Evolutionary conservation across 2,329 filamentous ascomycete genomes (phyloP).

Genomic region (Incumbomyces delicatus): DNA sequence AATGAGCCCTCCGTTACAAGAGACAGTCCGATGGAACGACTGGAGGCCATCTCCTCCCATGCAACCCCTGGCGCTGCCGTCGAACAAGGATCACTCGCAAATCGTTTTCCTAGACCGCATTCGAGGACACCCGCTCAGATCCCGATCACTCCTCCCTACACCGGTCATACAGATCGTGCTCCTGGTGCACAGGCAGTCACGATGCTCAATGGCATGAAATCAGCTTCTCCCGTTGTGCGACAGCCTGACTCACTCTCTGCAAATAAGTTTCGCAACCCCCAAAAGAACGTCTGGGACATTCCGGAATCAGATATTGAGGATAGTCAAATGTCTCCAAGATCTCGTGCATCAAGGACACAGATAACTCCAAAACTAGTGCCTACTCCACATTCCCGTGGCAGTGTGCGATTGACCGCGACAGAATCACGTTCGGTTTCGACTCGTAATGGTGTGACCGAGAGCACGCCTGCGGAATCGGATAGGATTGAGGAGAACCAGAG

Average conservation of each 20-base stretch:
- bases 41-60: background rate
- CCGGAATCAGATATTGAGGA: slow-evolving; percentile 21
- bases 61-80: background rate
- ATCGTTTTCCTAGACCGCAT: background rate
- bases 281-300: slow-evolving; percentile 11
- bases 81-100: background rate
- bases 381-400: slow-evolving; percentile 7
- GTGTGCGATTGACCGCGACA: slow-evolving; percentile 5
- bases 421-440: background rate
- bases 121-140: background rate
- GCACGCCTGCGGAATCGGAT: background rate
- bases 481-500: slow-evolving; percentile 3
- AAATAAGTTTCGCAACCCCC: slow-evolving; percentile 14
- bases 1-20: background rate
- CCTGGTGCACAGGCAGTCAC: background rate
- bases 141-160: slow-evolving; percentile 5
- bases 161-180: background rate
- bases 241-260: slow-evolving; percentile 10
- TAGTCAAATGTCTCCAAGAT: slow-evolving; percentile 20
- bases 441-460: slow-evolving; percentile 6
- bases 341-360: slow-evolving; percentile 5
- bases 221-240: slow-evolving; percentile 1
- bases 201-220: slow-evolving; percentile 6
- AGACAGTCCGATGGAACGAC: background rate
- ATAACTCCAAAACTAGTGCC: slow-evolving; percentile 8